Base-by-base conservation (phyloP, 1,284 basidiomycete genomes). In the Kwoniella shivajii region DNA sequence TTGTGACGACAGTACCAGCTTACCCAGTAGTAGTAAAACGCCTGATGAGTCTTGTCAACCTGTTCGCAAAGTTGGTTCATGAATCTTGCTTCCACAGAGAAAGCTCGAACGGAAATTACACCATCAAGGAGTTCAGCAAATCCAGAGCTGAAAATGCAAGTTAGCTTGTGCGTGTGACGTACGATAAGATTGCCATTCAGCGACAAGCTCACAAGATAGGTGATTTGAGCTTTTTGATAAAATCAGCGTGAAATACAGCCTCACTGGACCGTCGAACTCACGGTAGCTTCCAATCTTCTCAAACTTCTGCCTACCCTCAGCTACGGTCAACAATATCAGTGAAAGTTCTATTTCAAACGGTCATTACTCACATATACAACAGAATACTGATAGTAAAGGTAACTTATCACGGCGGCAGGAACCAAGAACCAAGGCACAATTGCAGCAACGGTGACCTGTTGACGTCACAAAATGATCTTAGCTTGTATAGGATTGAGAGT, bases 21-120 rank as follows among this genome's bases (percentile, higher is more conserved):
- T 56, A 72, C 69, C 76, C 75, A 78, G 67, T 73, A 72, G 43
- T 73, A 75, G 60, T 78, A 79, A 60, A 69, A 75, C 1, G 74
- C 78, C 46, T 79, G 76, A 55, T 80, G 72, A 26, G 80, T 80
- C 55, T 76, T 86, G 72, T 93, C 90, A 27, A 92, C 87, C 76
- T 88, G 82, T 51, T 79, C 69, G 70, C 88, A 88, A 31, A 92
- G 79, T 27, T 64, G 69, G 53, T 88, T 82, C 65, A 92, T 81
- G 80, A 95, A 93, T n/a, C 84, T 80, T 37, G 80, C 79, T 67
- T 94, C 91, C 1, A 86, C 88, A 9, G 88, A 88, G 77, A 93
- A 96, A 0, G 92, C 93, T 46, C 92, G 85, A 36, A 95, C 89
- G n/a, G 88, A 87, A 42, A 90, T 79, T 47, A 92, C 87, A 20